phyloP scores from a whole-genome alignment of 2,329 filamentous ascomycete species.

The Thermothelomyces thermophilus region DNA sequence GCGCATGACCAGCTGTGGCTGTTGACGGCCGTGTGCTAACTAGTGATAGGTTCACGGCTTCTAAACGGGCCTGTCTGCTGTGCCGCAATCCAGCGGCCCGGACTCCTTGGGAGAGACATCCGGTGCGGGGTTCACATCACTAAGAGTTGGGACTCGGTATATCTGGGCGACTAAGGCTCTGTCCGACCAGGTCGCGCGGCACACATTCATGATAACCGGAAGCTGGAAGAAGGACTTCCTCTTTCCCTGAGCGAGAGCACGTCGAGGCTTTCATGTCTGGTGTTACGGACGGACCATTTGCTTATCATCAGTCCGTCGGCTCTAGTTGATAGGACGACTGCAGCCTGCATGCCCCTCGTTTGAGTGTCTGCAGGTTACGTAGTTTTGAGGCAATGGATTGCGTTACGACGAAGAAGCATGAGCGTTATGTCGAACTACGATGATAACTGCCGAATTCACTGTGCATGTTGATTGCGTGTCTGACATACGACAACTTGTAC shows the following conservation, averaged over 20 bases:
- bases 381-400: slow-evolving; percentile 22
- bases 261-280: slow-evolving; percentile 14
- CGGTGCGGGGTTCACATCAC: slow-evolving; percentile 11
- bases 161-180: slow-evolving; percentile 14
- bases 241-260: slow-evolving; percentile 12
- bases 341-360: slow-evolving; percentile 23
- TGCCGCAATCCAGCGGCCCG: slow-evolving; percentile 21
- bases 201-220: slow-evolving; percentile 24
- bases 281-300: slow-evolving; percentile 16
- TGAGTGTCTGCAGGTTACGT: slow-evolving; percentile 17
- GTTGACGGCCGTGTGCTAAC: not conserved
- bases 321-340: slow-evolving; percentile 15
- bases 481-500: not conserved
- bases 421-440: not conserved
- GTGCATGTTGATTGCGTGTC: not conserved
- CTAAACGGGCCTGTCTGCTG: slow-evolving; percentile 41
- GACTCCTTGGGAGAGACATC: slow-evolving; percentile 15
- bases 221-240: slow-evolving; percentile 18
- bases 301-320: slow-evolving; percentile 16
- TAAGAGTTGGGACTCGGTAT: slow-evolving; percentile 8
- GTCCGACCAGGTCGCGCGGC: slow-evolving; percentile 14
- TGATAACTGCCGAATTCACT: not conserved
- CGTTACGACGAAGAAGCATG: not conserved
- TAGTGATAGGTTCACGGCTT: slow-evolving; percentile 51
- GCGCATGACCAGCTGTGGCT: not conserved